Conservation (phyloP, 768 basidiomycete species). For the Lactarius hengduanensis region DNA sequence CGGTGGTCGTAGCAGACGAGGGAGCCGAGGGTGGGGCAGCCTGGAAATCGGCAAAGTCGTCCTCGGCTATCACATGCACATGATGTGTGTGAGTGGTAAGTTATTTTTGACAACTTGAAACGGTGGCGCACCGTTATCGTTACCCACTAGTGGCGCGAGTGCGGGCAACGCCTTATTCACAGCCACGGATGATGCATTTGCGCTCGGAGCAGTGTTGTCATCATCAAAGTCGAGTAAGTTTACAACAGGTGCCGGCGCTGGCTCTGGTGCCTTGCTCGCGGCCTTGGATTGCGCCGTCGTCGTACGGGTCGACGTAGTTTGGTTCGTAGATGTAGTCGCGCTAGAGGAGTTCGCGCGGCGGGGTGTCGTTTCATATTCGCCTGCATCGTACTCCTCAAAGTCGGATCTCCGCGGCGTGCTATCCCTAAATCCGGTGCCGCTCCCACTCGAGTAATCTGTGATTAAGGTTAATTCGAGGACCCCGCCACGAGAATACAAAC, state of each 20-base stretch:
- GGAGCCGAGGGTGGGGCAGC: conserved; percentile 57
- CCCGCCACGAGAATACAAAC: background rate
- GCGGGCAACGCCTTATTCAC: conserved; percentile 57
- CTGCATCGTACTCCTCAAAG: conserved; percentile 96
- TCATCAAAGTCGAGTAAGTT: conserved; percentile 82
- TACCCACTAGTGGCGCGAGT: conserved; percentile 33
- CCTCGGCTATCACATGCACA: conserved; percentile 38
- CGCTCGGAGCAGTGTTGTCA: conserved; percentile 46
- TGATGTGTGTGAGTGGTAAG: background rate
- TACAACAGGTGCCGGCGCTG: conserved; percentile 42
- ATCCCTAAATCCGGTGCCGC: conserved; percentile 62
- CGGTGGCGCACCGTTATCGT: conserved; percentile 29
- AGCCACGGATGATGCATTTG: conserved; percentile 31
- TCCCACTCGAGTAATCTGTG: conserved; percentile 34
- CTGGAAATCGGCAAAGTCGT: conserved; percentile 87
- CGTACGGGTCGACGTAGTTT: conserved; percentile 36
- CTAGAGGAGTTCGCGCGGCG: conserved; percentile 42
- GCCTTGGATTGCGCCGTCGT: conserved; percentile 29
- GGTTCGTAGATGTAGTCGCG: conserved; percentile 35
- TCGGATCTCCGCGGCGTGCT: conserved; percentile 47
- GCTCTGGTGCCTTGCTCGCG: conserved; percentile 42
- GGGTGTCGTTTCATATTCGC: conserved; percentile 73
- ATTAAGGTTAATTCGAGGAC: conserved; percentile 3
- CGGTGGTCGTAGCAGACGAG: conserved; percentile 49
- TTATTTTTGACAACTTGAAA: background rate